Evolutionary conservation across 192 early-diverging fungal species (phyloP), one percentile per base, ranked within the genome.

Genomic region (Entomortierella lignicola): DNA sequence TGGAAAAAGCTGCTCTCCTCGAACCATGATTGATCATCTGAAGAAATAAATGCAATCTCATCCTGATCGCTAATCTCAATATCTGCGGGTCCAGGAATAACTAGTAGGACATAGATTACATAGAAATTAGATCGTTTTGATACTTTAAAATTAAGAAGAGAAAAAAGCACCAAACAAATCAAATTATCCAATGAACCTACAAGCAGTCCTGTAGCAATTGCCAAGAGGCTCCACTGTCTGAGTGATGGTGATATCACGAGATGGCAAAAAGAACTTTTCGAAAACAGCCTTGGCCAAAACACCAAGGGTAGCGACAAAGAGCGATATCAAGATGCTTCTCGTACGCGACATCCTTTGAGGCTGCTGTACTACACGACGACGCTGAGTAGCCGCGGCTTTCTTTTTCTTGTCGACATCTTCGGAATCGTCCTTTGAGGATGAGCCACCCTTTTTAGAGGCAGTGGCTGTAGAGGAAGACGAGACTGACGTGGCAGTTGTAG

Each of bases 21-120:
- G 4, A 55, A 48, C 75, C 75, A 79, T 17, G 75, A 79, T 8
- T 63, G 68, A 48, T 79, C 75, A 34, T 79, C 75, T 18, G 75
- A 79, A 13, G 75, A 79, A 0, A 79, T 67, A 37, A 79, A 79
- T 10, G 75, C 75, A 11, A 79, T 39, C 11, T 69, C 43, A 13
- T 79, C 63, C 20, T 60, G 66, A 29, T 70, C 68, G 10, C 43
- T 55, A n/a, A 79, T 79, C 52, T 79, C 75, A 32, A 79, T 79
- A 20, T 63, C 67, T 1, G 67, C 44, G 18, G 75, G 75, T 47
- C 75, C 75, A 25, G 75, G 75, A 42, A 79, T 79, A 30, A 44
- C 75, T 79, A 54, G 8, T 47, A 11, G 44, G 44, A 4, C 2
- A 11, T 20, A 4, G 2, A 20, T 11, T 47, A 4, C 44, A 47